phyloP scores from a whole-genome alignment of 1,139 yeast species.

The Hanseniaspora gamundiae region DNA sequence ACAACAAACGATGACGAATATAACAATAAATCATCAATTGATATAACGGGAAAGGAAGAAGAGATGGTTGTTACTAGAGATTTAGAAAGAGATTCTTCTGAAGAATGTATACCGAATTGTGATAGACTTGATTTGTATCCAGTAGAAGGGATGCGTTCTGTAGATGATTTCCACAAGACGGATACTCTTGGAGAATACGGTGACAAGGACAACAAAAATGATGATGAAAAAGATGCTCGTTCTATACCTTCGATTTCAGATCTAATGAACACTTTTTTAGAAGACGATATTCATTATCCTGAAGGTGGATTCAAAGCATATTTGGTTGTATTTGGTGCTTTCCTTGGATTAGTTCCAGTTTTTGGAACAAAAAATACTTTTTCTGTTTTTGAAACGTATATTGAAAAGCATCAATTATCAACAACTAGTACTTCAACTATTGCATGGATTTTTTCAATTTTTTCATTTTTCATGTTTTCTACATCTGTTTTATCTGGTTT shows the following conservation, averaged over 20 bases:
- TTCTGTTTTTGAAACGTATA: constrained; percentile 53
- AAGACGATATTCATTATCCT: constrained; percentile 23
- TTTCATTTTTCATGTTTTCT: constrained; percentile 41
- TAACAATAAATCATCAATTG: too few species aligned
- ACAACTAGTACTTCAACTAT: constrained; percentile 35
- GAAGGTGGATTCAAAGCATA: constrained; percentile 50
- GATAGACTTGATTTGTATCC: too few species aligned
- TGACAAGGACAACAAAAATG: too few species aligned
- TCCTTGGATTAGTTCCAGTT: constrained; percentile 41
- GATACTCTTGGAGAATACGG: too few species aligned
- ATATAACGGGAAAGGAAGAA: too few species aligned
- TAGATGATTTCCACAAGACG: too few species aligned
- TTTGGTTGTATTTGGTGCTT: constrained; percentile 42
- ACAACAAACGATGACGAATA: too few species aligned
- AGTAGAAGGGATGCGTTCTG: too few species aligned
- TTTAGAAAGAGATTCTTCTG: too few species aligned
- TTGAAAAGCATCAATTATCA: constrained; percentile 39
- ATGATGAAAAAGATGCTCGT: not conserved
- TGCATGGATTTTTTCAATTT: constrained; percentile 58
- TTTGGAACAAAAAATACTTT: constrained; percentile 48
- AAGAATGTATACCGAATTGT: too few species aligned
- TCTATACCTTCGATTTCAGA: not conserved
- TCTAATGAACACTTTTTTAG: not conserved
- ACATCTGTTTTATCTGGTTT: constrained; percentile 49
- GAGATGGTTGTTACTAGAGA: too few species aligned